phyloP scores from a whole-genome alignment of 345 rosid species.

The Mallotus nudiflorus region DNA sequence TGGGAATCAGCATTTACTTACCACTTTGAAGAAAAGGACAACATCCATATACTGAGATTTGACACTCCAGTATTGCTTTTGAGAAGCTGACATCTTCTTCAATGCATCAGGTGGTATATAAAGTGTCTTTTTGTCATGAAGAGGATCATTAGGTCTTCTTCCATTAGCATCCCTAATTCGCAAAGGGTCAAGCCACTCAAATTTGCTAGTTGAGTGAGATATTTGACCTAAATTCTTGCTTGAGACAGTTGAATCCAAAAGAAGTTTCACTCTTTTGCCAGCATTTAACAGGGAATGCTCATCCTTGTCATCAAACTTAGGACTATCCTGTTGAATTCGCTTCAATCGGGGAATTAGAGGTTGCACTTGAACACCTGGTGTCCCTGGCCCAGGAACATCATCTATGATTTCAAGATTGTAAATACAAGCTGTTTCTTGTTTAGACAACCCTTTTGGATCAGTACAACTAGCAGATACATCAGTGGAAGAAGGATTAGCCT shows the following conservation, averaged over 20 bases:
- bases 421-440: constrained; percentile 23
- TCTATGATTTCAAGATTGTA: constrained; percentile 31
- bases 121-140: constrained; percentile 74
- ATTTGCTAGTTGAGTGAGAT: constrained; percentile 58
- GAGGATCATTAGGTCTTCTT: constrained; percentile 78
- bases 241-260: constrained; percentile 36
- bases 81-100: constrained; percentile 86
- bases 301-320: constrained; percentile 31
- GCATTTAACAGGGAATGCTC: constrained; percentile 37
- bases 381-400: constrained; percentile 64
- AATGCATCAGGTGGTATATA: constrained; percentile 71
- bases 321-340: constrained; percentile 57
- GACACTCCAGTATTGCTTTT: constrained; percentile 84
- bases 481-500: constrained; percentile 14
- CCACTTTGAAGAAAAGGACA: constrained; percentile 97
- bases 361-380: constrained; percentile 68
- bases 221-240: constrained; percentile 37
- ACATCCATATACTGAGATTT: constrained; percentile 89
- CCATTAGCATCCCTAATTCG: constrained; percentile 68
- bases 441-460: constrained; percentile 17
- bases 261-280: constrained; percentile 56
- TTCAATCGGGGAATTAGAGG: constrained; percentile 60
- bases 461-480: constrained; percentile 25
- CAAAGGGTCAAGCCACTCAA: constrained; percentile 89
- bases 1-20: constrained; percentile 38